Percentiles rank a stretch among this genome's conserved stretches.
Evolutionary conservation across 108 stramenopile genomes (phyloP).

Genomic region (Aurantiochytrium sp.): DNA sequence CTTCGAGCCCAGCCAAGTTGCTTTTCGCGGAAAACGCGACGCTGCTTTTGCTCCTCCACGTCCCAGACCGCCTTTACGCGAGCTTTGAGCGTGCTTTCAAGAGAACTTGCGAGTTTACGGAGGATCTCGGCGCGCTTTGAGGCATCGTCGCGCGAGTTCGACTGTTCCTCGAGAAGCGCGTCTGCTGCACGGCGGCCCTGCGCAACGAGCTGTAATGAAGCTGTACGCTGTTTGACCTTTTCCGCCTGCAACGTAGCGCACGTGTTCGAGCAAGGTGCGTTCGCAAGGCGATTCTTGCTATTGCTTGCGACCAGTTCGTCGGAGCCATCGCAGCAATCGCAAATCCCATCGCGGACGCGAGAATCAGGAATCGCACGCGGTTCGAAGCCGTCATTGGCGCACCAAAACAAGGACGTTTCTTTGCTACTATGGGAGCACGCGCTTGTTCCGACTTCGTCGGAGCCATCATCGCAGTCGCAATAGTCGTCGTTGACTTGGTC

Average conservation of each 20-base stretch:
- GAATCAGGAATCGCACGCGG: slow-evolving; percentile 25
- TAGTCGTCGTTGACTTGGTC: slow-evolving; percentile 28
- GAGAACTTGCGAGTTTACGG: background rate
- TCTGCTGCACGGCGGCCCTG: background rate
- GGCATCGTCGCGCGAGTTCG: background rate
- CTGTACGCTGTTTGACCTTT: background rate
- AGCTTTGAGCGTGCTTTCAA: background rate
- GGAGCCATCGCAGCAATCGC: slow-evolving; percentile 58
- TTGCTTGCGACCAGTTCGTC: slow-evolving; percentile 25
- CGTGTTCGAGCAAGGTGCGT: background rate
- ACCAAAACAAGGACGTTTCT: background rate
- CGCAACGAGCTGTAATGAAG: background rate
- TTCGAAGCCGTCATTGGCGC: background rate
- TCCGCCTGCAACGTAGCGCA: background rate
- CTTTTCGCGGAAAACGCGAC: background rate
- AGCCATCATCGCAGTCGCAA: slow-evolving; percentile 35
- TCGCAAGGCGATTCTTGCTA: too few species aligned
- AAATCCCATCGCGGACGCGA: slow-evolving; percentile 45
- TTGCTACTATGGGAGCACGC: slow-evolving; percentile 32
- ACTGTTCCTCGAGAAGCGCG: background rate
- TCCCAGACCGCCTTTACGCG: background rate
- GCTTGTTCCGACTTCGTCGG: slow-evolving; percentile 26
- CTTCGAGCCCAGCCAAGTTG: background rate
- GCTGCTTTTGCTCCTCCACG: background rate
- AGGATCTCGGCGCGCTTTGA: background rate